Conservation (phyloP, 352 stramenopile species). For the Globisporangium parvum region DNA sequence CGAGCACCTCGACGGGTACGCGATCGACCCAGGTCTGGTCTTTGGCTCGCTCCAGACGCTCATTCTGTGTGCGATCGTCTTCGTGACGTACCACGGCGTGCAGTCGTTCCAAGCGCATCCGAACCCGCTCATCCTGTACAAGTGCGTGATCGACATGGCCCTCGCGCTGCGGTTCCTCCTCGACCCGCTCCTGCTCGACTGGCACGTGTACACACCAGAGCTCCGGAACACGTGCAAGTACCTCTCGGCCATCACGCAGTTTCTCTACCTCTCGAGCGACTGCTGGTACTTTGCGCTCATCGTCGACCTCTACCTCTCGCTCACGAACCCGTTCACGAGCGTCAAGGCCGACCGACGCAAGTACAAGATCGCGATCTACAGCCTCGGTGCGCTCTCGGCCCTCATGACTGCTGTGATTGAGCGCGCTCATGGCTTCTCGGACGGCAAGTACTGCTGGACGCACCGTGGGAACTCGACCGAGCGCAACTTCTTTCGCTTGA, state of each 20-base stretch:
- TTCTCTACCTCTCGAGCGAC: constrained; percentile 72
- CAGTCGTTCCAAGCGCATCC: constrained; percentile 72
- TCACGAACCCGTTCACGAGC: constrained; percentile 85
- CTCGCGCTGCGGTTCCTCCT: constrained; percentile 68
- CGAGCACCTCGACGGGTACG: constrained; percentile 80
- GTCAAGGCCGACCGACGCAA: constrained; percentile 51
- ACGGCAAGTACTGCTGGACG: constrained; percentile 81
- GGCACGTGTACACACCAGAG: constrained; percentile 32
- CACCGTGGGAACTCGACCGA: constrained; percentile 37
- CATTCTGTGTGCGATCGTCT: constrained; percentile 60
- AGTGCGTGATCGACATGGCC: constrained; percentile 67
- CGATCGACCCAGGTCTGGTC: constrained; percentile 59
- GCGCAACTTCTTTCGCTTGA: constrained; percentile 65
- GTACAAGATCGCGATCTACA: constrained; percentile 64
- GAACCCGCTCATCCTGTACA: constrained; percentile 84
- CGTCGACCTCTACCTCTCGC: constrained; percentile 61
- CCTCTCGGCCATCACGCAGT: constrained; percentile 70
- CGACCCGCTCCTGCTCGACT: constrained; percentile 51
- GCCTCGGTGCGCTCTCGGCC: constrained; percentile 27
- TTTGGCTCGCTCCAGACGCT: constrained; percentile 74
- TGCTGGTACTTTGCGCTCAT: constrained; percentile 82
- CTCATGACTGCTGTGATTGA: constrained; percentile 32
- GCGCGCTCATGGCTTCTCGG: constrained; percentile 43
- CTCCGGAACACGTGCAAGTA: constrained; percentile 36
- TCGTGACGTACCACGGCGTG: constrained; percentile 74